A percentile compares a stretch with the other conserved stretches of the same genome.
Evolutionary conservation across 352 stramenopile species (phyloP).

Genomic region (Sclerospora graminicola): DNA sequence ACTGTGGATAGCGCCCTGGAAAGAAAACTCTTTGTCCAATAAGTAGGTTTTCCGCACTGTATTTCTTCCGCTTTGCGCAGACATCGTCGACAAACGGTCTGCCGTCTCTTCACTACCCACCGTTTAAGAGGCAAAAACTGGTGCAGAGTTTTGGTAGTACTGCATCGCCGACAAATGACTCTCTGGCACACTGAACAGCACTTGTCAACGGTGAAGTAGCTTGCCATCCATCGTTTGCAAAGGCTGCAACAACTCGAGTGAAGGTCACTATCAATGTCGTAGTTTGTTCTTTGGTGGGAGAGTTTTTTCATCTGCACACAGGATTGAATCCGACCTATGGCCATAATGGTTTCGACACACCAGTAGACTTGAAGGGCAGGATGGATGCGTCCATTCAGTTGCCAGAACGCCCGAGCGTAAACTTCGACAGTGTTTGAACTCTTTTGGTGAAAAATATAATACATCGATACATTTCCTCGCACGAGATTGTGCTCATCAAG

Average conservation of each 20-base stretch:
- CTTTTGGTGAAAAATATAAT: conserved; percentile 23
- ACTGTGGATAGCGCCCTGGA: conserved; percentile 4
- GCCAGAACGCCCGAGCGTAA: conserved; percentile 16
- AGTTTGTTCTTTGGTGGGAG: conserved; percentile 1
- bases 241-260: conserved; percentile 13
- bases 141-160: conserved; percentile 4
- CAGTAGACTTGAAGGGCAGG: conserved; percentile 1
- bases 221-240: conserved; percentile 9
- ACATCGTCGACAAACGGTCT: conserved; percentile 17
- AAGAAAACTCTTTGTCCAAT: background rate
- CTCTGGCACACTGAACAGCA: conserved; percentile 17
- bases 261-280: background rate
- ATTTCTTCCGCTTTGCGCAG: conserved; percentile 10
- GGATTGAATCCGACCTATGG: conserved; percentile 3
- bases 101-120: conserved; percentile 7
- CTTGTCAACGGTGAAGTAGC: conserved; percentile 6
- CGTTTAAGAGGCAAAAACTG: conserved; percentile 8
- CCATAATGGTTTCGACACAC: conserved; percentile 10
- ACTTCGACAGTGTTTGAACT: conserved; percentile 26
- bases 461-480: conserved; percentile 22
- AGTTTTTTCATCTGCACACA: conserved; percentile 17
- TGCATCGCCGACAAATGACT: conserved; percentile 12
- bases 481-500: conserved; percentile 16
- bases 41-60: background rate
- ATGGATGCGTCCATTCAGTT: conserved; percentile 13